Evolutionary conservation across 495 filamentous ascomycete species (phyloP).

Genomic region (Trichoderma erinaceum): DNA sequence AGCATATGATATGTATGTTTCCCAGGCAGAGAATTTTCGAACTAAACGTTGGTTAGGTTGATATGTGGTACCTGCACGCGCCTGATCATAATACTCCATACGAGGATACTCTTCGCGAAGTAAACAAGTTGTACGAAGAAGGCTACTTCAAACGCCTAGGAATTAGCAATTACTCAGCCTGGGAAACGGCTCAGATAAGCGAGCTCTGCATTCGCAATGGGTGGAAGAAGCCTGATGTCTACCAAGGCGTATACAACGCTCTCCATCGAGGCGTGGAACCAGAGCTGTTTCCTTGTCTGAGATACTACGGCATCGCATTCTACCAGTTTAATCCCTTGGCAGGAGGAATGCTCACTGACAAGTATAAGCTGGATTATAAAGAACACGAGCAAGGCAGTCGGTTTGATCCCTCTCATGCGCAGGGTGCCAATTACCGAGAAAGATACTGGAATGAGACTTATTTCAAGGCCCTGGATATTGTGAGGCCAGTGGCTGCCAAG

Average conservation of each 20-base stretch:
- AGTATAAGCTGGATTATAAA: conserved; percentile 26
- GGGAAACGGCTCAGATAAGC: conserved; percentile 50
- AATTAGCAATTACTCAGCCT: conserved; percentile 46
- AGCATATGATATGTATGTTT: not conserved
- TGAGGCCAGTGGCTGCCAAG: conserved; percentile 39
- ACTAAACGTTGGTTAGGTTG: conserved; percentile 26
- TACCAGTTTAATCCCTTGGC: conserved; percentile 45
- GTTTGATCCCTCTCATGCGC: conserved; percentile 36
- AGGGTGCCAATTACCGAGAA: conserved; percentile 34
- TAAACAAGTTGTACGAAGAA: conserved; percentile 44
- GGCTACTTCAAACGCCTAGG: conserved; percentile 43
- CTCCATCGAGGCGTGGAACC: conserved; percentile 48
- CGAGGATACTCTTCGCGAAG: conserved; percentile 43
- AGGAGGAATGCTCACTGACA: conserved; percentile 44
- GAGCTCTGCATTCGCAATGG: conserved; percentile 45
- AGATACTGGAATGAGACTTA: conserved; percentile 45
- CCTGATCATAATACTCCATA: conserved; percentile 43
- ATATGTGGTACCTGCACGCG: conserved; percentile 49
- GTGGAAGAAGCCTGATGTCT: conserved; percentile 58
- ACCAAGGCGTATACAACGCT: conserved; percentile 61
- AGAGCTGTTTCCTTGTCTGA: conserved; percentile 44
- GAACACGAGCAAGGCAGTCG: conserved; percentile 36
- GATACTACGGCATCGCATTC: conserved; percentile 46
- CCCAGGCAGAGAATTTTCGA: not conserved
- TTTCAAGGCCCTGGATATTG: conserved; percentile 42